These are phyloP conservation scores for Aspergillus fumigatiaffinis DNA, from an alignment of 2,329 filamentous ascomycete species.

Conservation along the genomic window DNA sequence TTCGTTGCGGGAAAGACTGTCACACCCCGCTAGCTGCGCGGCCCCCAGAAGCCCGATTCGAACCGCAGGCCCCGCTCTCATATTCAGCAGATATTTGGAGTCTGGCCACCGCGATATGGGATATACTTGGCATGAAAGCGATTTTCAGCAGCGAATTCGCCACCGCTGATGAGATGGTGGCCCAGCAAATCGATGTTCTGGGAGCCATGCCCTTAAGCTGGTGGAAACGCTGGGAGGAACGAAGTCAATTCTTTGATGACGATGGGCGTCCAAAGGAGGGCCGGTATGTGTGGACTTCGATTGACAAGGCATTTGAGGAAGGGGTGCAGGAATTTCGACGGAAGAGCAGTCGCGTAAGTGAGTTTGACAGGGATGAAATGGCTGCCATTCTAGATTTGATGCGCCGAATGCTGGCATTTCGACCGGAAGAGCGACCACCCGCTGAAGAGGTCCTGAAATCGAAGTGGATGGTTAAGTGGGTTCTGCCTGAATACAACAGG, in stretches of 20 bases:
- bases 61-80: too few species aligned
- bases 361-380: slow-evolving; percentile 20
- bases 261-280: slow-evolving; percentile 9
- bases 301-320: slow-evolving; percentile 18
- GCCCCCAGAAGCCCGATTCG: neutral
- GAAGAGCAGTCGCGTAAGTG: slow-evolving; percentile 1
- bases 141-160: slow-evolving; percentile 10
- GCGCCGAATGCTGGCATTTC: slow-evolving; percentile 27
- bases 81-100: too few species aligned
- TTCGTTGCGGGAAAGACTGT: slow-evolving; percentile 20
- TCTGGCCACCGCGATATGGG: too few species aligned
- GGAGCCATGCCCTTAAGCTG: slow-evolving; percentile 5
- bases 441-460: slow-evolving; percentile 28
- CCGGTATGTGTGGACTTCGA: slow-evolving; percentile 9
- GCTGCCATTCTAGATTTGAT: slow-evolving; percentile 28
- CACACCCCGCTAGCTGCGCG: slow-evolving; percentile 13
- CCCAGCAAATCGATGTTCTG: neutral
- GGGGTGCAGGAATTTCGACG: slow-evolving; percentile 13
- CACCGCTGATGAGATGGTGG: slow-evolving; percentile 9
- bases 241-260: slow-evolving; percentile 12
- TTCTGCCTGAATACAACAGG: slow-evolving; percentile 13
- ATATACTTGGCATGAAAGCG: neutral
- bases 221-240: slow-evolving; percentile 16
- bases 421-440: slow-evolving; percentile 25
- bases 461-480: slow-evolving; percentile 36